Evolutionary conservation across 1,139 yeast species (phyloP).

Genomic region (Barnettozyma hawaiiensis): DNA sequence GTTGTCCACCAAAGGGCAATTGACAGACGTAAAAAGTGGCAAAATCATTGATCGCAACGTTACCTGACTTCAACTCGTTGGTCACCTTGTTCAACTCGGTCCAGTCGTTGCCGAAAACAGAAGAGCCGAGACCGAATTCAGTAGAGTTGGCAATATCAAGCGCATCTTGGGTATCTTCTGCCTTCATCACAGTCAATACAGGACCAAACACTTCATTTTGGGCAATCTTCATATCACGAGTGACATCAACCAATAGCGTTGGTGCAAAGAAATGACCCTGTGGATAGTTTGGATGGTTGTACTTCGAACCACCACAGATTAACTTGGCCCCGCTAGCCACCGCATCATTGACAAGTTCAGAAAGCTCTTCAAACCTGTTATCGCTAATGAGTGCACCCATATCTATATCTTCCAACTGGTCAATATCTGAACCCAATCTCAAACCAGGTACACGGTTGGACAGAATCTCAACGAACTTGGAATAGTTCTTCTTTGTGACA

Average conservation of each 20-base stretch:
- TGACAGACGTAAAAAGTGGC: conserved; percentile 95
- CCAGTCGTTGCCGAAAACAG: conserved; percentile 70
- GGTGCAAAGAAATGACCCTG: conserved; percentile 93
- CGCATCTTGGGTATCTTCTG: conserved; percentile 60
- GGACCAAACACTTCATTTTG: conserved; percentile 94
- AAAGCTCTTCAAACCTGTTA: conserved; percentile 62
- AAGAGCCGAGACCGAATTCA: conserved; percentile 84
- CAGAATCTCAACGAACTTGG: conserved; percentile 50
- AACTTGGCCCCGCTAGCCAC: conserved; percentile 76
- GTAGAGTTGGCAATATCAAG: conserved; percentile 80
- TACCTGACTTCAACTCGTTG: conserved; percentile 65
- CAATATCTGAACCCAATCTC: conserved; percentile 86
- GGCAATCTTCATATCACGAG: conserved; percentile 71
- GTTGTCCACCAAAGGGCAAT: conserved; percentile 91
- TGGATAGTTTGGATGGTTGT: conserved; percentile 84
- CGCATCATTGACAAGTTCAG: conserved; percentile 64
- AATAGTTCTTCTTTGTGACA: conserved; percentile 64
- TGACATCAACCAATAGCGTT: conserved; percentile 77
- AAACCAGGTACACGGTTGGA: conserved; percentile 51
- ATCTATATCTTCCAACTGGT: conserved; percentile 82
- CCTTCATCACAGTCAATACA: conserved; percentile 70
- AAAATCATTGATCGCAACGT: conserved; percentile 93
- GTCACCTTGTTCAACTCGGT: conserved; percentile 58
- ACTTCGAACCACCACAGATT: conserved; percentile 73
- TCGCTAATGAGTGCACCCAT: conserved; percentile 94